These are phyloP conservation scores for Pseudogymnoascus destructans DNA, from an alignment of 2,329 filamentous ascomycete species.

Conservation along the genomic window DNA sequence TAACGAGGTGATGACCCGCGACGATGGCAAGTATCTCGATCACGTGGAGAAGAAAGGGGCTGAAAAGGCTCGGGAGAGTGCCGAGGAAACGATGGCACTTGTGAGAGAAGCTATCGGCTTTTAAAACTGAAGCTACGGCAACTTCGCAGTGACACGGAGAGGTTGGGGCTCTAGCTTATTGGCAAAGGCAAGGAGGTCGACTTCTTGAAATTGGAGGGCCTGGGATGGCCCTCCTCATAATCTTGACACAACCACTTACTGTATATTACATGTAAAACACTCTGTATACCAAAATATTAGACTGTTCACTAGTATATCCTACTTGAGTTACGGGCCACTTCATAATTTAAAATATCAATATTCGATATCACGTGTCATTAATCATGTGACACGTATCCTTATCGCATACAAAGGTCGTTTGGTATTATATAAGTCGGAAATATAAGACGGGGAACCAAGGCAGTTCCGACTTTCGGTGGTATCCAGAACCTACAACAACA, in stretches of 20 bases:
- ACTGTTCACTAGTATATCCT: not conserved
- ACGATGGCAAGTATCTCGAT: constrained; percentile 40
- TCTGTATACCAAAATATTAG: not conserved
- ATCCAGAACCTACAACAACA: not conserved
- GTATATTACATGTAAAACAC: constrained; percentile 4
- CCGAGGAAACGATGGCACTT: constrained; percentile 35
- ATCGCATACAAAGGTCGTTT: not conserved
- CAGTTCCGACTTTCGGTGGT: not conserved
- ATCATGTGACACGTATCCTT: not conserved
- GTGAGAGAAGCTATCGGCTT: constrained; percentile 34
- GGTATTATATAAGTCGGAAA: not conserved
- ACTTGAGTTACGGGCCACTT: not conserved
- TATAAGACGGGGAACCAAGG: not conserved
- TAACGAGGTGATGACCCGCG: constrained; percentile 34
- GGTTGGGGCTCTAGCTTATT: not conserved
- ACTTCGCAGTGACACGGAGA: not conserved
- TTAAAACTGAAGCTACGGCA: not conserved
- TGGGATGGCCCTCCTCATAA: not conserved
- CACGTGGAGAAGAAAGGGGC: constrained; percentile 46
- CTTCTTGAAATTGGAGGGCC: not conserved
- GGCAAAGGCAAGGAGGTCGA: not conserved
- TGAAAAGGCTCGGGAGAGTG: constrained; percentile 46
- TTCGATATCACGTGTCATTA: not conserved
- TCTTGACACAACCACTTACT: not conserved
- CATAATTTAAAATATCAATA: not conserved